A percentile compares a stretch with the other conserved stretches of the same genome.
Conservation (phyloP, 768 basidiomycete species). For the Calocybe cyanea region DNA sequence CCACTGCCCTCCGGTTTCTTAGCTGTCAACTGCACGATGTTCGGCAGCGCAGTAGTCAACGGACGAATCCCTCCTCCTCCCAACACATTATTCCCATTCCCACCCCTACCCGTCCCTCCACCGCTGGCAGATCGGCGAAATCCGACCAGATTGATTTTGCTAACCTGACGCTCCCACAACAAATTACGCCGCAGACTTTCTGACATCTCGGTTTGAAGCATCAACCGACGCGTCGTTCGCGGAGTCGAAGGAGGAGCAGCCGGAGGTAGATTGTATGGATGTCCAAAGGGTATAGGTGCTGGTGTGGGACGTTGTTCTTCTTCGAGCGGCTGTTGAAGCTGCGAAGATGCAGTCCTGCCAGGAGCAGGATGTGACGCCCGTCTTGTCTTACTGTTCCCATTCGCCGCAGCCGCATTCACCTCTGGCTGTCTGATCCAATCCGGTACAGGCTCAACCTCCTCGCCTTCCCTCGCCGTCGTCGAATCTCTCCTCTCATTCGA, state of each 20-base stretch:
- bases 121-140: slow-evolving; percentile 28
- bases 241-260: slow-evolving; percentile 71
- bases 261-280: slow-evolving; percentile 73
- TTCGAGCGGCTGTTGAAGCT: slow-evolving; percentile 12
- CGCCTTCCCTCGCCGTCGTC: slow-evolving; percentile 7
- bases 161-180: slow-evolving; percentile 74
- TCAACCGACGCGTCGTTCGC: slow-evolving; percentile 77
- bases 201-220: slow-evolving; percentile 82
- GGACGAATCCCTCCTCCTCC: slow-evolving; percentile 24
- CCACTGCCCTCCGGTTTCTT: slow-evolving; percentile 22
- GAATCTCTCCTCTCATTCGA: slow-evolving; percentile 16
- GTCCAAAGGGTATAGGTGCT: slow-evolving; percentile 56
- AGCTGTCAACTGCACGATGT: slow-evolving; percentile 37
- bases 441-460: slow-evolving; percentile 18
- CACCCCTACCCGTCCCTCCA: slow-evolving; percentile 19
- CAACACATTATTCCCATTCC: slow-evolving; percentile 12
- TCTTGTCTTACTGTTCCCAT: not conserved
- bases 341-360: slow-evolving; percentile 3
- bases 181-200: slow-evolving; percentile 80
- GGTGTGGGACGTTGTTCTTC: slow-evolving; percentile 20
- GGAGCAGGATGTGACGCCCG: not conserved
- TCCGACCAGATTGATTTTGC: slow-evolving; percentile 44
- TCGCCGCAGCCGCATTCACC: not conserved
- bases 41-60: slow-evolving; percentile 31
- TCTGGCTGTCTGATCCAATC: slow-evolving; percentile 18